phyloP scores from a whole-genome alignment of 306 rosid genomes.

The Prosopis cineraria region DNA sequence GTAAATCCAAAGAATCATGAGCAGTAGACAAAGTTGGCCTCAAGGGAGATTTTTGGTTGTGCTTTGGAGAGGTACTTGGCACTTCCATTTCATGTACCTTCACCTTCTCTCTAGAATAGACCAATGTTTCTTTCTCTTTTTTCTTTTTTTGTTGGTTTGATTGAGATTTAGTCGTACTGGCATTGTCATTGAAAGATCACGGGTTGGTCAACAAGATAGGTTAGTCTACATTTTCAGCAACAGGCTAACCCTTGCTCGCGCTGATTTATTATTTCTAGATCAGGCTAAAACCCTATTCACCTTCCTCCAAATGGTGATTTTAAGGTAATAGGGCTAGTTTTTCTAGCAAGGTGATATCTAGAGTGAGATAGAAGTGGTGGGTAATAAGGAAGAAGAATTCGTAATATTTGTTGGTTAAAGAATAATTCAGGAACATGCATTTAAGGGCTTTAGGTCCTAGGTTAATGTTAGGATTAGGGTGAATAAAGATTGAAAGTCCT shows the following conservation, averaged over 20 bases:
- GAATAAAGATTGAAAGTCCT: background rate
- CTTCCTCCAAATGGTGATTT: background rate
- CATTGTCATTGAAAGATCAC: no score
- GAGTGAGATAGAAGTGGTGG: background rate
- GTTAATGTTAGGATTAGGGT: background rate
- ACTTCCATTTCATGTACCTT: background rate
- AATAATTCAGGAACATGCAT: no score
- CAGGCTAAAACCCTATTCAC: background rate
- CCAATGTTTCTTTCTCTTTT: no score
- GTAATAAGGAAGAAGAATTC: background rate
- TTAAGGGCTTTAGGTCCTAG: background rate
- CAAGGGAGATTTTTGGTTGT: no score
- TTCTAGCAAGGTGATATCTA: background rate
- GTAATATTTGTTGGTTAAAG: background rate
- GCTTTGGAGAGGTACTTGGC: no score
- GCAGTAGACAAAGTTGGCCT: no score
- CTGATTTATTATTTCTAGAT: background rate
- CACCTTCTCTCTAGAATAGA: no score
- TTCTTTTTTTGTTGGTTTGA: no score
- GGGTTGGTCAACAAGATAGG: no score
- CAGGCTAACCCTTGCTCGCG: background rate
- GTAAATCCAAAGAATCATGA: no score
- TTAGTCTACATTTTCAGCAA: no score
- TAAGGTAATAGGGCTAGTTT: background rate
- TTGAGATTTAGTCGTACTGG: no score